phyloP scores from a whole-genome alignment of 371 early-diverging fungal species.

The Apophysomyces sp. region DNA sequence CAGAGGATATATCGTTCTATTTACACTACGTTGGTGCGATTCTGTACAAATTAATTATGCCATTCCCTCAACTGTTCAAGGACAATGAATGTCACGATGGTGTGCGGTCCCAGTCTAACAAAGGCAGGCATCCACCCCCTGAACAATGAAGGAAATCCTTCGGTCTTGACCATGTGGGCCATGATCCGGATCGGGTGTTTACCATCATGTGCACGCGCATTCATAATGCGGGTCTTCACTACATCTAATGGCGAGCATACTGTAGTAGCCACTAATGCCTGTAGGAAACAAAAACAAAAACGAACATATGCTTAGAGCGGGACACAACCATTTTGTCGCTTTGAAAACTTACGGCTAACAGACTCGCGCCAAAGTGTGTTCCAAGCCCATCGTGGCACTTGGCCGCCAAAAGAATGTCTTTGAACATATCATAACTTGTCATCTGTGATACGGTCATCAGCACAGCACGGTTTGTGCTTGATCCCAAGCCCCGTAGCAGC shows the following conservation, averaged over 20 bases:
- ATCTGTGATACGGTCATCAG: slow-evolving; percentile 71
- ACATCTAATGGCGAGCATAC: slow-evolving; percentile 87
- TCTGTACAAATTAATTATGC: slow-evolving; percentile 7
- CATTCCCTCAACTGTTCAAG: slow-evolving; percentile 69
- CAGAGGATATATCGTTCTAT: not conserved
- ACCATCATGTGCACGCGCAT: slow-evolving; percentile 35
- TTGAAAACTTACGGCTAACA: slow-evolving; percentile 49
- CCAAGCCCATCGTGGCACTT: slow-evolving; percentile 52
- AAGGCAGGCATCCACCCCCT: slow-evolving; percentile 90
- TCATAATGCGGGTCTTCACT: slow-evolving; percentile 90
- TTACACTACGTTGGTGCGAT: not conserved
- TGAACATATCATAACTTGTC: slow-evolving; percentile 63
- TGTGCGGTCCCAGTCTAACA: slow-evolving; percentile 83
- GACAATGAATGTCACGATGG: slow-evolving; percentile 84
- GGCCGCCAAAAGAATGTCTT: slow-evolving; percentile 49
- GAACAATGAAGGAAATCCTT: slow-evolving; percentile 80
- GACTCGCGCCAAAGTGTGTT: slow-evolving; percentile 66
- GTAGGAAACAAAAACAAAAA: slow-evolving; percentile 2
- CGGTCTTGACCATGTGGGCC: slow-evolving; percentile 59
- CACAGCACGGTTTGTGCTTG: slow-evolving; percentile 66
- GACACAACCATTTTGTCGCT: not conserved
- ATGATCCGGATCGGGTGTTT: slow-evolving; percentile 51
- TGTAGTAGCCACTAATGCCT: slow-evolving; percentile 90
- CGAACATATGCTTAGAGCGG: not conserved
- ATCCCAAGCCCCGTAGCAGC: slow-evolving; percentile 59